These are phyloP conservation scores for Aureobasidium sp. DNA, from an alignment of 2,329 filamentous ascomycete genomes.

Conservation along the genomic window DNA sequence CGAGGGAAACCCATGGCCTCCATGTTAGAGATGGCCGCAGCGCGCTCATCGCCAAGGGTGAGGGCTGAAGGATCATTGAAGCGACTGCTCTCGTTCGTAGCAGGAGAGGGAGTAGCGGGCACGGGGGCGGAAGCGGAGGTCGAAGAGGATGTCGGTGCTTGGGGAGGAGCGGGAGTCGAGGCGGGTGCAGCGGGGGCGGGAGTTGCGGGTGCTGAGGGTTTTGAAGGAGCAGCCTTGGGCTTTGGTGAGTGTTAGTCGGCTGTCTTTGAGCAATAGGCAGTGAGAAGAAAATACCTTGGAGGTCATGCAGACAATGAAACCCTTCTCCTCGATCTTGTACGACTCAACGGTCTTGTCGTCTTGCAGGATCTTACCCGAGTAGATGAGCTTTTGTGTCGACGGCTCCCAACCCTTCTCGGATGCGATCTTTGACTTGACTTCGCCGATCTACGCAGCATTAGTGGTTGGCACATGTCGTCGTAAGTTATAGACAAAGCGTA, in stretches of 20 bases:
- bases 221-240: conserved; percentile 58
- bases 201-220: conserved; percentile 48
- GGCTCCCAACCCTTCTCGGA: conserved; percentile 92
- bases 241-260: conserved; percentile 30
- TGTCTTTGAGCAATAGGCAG: background rate
- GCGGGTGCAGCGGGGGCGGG: conserved; percentile 36
- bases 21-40: conserved; percentile 81
- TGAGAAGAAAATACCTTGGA: conserved; percentile 59
- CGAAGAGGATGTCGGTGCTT: conserved; percentile 49
- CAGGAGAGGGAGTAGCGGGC: conserved; percentile 43
- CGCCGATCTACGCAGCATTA: conserved; percentile 56
- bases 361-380: conserved; percentile 97
- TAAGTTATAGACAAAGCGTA: conserved; percentile 38
- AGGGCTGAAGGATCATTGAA: conserved; percentile 71
- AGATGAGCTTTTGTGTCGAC: conserved; percentile 89
- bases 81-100: conserved; percentile 32
- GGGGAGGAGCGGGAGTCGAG: conserved; percentile 47
- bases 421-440: conserved; percentile 87
- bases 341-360: conserved; percentile 95
- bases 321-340: conserved; percentile 99
- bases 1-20: conserved; percentile 94
- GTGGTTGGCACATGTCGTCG: background rate
- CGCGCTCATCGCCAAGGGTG: conserved; percentile 73
- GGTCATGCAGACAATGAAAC: conserved; percentile 97
- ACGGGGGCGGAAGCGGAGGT: conserved; percentile 43